These are phyloP conservation scores for Hypoxylon rubiginosum DNA, from an alignment of 2,329 filamentous ascomycete species.

Conservation along the genomic window DNA sequence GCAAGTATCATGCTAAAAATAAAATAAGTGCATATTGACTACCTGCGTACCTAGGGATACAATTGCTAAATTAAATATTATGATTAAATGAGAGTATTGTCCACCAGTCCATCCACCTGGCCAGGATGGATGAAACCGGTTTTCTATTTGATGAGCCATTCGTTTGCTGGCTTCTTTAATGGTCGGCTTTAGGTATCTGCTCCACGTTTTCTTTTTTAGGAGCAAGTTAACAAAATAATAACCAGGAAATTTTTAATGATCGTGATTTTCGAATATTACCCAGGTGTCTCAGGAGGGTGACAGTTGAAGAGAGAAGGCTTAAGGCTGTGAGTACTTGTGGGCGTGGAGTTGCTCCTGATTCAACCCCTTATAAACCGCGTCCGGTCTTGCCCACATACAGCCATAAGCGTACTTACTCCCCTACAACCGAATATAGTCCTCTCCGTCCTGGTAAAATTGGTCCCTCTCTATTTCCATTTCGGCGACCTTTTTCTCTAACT, in stretches of 20 bases:
- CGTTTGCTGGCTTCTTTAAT: background rate
- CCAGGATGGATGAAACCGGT: constrained; percentile 17
- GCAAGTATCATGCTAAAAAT: background rate
- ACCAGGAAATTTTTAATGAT: background rate
- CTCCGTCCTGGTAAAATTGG: constrained; percentile 13
- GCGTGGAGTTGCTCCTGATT: constrained; percentile 22
- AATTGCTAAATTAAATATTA: background rate
- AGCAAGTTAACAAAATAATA: background rate
- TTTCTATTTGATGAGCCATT: background rate
- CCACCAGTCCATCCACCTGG: constrained; percentile 23
- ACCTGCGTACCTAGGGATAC: background rate
- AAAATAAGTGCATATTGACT: background rate
- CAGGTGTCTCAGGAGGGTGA: background rate
- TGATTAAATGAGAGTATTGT: constrained; percentile 1
- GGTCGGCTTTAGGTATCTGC: background rate
- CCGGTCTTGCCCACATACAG: constrained; percentile 5
- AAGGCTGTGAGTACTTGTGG: constrained; percentile 7
- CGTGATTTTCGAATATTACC: background rate
- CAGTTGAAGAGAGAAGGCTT: background rate
- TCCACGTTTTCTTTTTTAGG: background rate
- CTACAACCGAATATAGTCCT: constrained; percentile 35
- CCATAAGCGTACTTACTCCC: constrained; percentile 12
- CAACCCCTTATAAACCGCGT: background rate
- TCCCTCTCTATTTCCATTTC: constrained; percentile 10
- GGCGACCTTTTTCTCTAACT: constrained; percentile 23